Conservation (phyloP, 2,329 filamentous ascomycete species). For the Cladosporium cucumerinum region DNA sequence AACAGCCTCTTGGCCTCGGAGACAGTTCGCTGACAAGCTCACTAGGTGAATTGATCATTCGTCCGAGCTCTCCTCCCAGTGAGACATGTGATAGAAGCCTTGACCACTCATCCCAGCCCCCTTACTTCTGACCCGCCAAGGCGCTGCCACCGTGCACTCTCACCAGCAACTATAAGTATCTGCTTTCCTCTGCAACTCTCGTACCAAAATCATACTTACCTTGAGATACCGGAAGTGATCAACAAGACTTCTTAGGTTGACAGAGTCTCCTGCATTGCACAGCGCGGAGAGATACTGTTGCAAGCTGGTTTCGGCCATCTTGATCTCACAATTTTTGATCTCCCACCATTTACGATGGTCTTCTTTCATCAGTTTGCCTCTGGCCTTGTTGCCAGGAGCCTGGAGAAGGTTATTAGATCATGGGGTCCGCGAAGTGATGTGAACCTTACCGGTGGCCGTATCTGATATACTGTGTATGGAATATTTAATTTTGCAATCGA, state of each 20-base stretch:
- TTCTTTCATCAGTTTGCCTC: constrained; percentile 6
- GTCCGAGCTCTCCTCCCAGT: neutral
- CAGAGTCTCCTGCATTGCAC: constrained; percentile 18
- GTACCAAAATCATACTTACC: constrained; percentile 8
- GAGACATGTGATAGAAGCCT: neutral
- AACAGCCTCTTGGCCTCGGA: no score
- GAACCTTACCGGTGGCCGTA: neutral
- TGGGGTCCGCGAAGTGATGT: neutral
- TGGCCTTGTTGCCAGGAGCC: neutral
- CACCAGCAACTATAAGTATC: neutral
- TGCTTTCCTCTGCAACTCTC: neutral
- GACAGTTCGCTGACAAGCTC: neutral
- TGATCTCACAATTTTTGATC: neutral
- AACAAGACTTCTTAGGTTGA: constrained; percentile 13
- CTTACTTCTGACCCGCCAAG: neutral
- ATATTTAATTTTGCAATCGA: neutral
- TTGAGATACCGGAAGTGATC: constrained; percentile 7
- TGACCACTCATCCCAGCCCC: neutral
- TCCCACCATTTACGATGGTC: neutral
- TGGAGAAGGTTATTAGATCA: constrained; percentile 4
- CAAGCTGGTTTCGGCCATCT: constrained; percentile 11
- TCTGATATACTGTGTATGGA: neutral
- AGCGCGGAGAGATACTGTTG: constrained; percentile 18
- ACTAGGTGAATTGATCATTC: neutral
- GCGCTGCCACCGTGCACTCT: neutral